Base-by-base conservation (phyloP, 257 asterid species). In the Nicotiana benthamiana region DNA sequence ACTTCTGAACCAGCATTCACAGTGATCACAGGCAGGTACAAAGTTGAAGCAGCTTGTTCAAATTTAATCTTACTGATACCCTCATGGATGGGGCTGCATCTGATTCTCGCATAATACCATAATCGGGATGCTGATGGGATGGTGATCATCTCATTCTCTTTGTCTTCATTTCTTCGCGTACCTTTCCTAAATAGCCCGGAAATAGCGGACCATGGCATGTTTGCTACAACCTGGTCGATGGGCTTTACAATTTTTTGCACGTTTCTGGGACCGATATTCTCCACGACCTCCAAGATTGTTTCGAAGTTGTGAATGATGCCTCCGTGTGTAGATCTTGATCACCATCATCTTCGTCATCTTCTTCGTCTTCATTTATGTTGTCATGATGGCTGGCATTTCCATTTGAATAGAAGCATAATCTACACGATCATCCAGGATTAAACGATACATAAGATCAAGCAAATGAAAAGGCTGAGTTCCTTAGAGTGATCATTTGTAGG, bases 11-110 rank as follows among this genome's bases (percentile, higher is more conserved):
- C 80, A 4, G 86, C 60, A 16, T 80, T 88, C 24, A 89, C 18
- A 27, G 68, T 86, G 16, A 91, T 80, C 16, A 79, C 86, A 0
- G 96, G 96, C 22, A 91, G 92, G 13, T 86, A 80, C 2, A 89
- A 74, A 2, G 56, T 74, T 3, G 80, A 72, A 16, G 61, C 86
- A 4, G 48, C 11, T 1, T 82, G 87, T 0, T 79, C 85, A 26
- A 86, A 89, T 20, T 48, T 36, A 34, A 89, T 82, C 11, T 70
- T 87, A 16, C 64, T 70, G 52, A 86, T 77, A 48, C 86, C 85
- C n/a, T 82, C 84, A 4, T 9, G 63, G 22, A 56, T 22, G 12
- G 84, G 83, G n/a, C 16, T 70, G 80, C 84, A 86, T 64, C 43
- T 83, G 27, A 84, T 77, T 0, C 60, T 46, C 0, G 86, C 84